Base-by-base conservation (phyloP, 208 protist genomes). In the Wallacemonas sp. region DNA sequence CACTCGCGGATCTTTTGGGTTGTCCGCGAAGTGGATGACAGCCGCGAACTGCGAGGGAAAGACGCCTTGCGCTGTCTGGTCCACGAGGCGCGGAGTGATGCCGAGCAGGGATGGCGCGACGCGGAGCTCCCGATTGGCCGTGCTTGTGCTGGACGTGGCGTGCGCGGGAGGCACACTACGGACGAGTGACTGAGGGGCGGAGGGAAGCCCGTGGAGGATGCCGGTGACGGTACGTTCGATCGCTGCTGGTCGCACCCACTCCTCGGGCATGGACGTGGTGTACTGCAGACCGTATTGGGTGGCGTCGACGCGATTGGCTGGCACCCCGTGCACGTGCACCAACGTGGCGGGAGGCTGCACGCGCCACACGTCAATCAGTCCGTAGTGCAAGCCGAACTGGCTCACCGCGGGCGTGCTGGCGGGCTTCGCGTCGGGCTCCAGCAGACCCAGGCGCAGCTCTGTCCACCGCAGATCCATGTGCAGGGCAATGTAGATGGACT, bases 381-480 rank as follows among this genome's bases (percentile, higher is more conserved):
- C 44, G n/a, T 49, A 49, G 44, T 49, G 44, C 12, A 49, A 16
- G 18, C 44, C 44, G 16, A 49, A 25, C 20, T 49, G 44, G 44
- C n/a, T 49, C 12, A 49, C 12, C 0, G 44, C 20, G 7, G 44
- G 44, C 12, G 18, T 18, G 12, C n/a, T 7, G 5, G 44, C 11
- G 18, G 11, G 44, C 20, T 18, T 49, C 18, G 20, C 44, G 44
- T 49, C 20, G 11, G 10, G 16, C 20, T 49, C 44, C 18, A 49
- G 1, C 8, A 49, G 44, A 25, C 20, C 20, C 16, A 49, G 44
- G 7, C 18, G 12, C 44, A 49, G 10, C n/a, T 49, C 44, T 7
- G 16, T 49, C 44, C 44, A 49, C 16, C 44, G 44, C 44, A 49
- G 20, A 25, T 49, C 44, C 44, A 49, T 49, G 44, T 49, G n/a